Conservation (phyloP, 1,139 yeast genomes). For the Debaryomyces udenii region DNA sequence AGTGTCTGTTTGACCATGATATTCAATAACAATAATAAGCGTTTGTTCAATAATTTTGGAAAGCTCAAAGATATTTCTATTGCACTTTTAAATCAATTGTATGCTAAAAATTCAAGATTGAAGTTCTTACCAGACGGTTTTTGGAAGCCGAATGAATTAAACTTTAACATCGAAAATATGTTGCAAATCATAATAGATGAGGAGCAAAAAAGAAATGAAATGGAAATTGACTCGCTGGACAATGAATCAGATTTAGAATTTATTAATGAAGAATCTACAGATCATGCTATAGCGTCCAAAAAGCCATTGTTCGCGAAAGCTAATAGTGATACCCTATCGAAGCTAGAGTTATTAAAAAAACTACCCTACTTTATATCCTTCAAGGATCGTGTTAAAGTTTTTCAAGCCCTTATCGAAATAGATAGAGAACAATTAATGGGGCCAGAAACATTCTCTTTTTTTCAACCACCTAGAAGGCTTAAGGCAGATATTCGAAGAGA, state of each 20-base stretch:
- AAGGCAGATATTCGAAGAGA: slow-evolving; percentile 70
- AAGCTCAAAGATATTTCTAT: slow-evolving; percentile 45
- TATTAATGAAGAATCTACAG: slow-evolving; percentile 7
- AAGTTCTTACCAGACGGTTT: slow-evolving; percentile 55
- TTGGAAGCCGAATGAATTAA: slow-evolving; percentile 51
- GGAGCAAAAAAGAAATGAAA: slow-evolving; percentile 30
- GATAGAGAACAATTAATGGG: slow-evolving; percentile 43
- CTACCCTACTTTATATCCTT: slow-evolving; percentile 84
- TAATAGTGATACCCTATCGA: slow-evolving; percentile 20
- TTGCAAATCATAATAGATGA: slow-evolving; percentile 42
- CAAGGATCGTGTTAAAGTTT: slow-evolving; percentile 68
- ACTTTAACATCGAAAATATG: slow-evolving; percentile 33
- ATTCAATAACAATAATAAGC: slow-evolving; percentile 37
- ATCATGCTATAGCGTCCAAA: not conserved
- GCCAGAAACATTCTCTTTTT: slow-evolving; percentile 18
- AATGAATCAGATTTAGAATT: slow-evolving; percentile 16
- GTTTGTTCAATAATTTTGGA: slow-evolving; percentile 20
- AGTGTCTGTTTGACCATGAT: slow-evolving; percentile 57
- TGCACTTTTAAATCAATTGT: slow-evolving; percentile 65
- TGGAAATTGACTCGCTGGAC: slow-evolving; percentile 19
- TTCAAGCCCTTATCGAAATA: slow-evolving; percentile 61
- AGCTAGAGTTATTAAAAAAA: slow-evolving; percentile 56
- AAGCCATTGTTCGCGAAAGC: slow-evolving; percentile 9
- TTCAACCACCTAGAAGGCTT: slow-evolving; percentile 23
- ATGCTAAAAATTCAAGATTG: slow-evolving; percentile 68